Evolutionary conservation across 1,139 yeast genomes (phyloP).

Genomic region (Geotrichum siamense): DNA sequence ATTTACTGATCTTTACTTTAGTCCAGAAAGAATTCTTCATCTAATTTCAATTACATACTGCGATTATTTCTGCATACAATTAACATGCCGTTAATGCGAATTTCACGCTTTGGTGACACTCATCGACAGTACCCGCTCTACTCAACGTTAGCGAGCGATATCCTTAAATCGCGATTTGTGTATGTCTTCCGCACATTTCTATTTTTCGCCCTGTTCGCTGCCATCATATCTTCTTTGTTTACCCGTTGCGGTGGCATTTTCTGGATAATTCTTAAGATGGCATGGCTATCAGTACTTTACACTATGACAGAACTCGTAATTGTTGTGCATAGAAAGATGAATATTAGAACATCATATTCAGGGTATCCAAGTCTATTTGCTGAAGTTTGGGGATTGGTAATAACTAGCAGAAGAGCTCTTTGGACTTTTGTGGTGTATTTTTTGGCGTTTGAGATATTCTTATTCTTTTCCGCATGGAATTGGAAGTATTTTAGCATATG

Average conservation of each 20-base stretch:
- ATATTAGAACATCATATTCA: constrained; percentile 10
- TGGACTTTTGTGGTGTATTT: constrained; percentile 37
- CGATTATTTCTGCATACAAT: no score
- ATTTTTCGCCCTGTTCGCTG: constrained; percentile 21
- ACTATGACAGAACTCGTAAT: constrained; percentile 25
- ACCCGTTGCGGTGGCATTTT: constrained; percentile 19
- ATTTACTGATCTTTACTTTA: no score
- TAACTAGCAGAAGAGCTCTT: constrained; percentile 37
- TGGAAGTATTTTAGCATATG: no score
- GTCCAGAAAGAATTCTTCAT: no score
- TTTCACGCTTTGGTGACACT: constrained; percentile 9
- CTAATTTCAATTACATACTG: no score
- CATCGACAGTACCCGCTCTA: constrained; percentile 14
- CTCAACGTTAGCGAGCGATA: constrained; percentile 19
- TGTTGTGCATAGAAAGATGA: constrained; percentile 28
- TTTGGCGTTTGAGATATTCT: no score
- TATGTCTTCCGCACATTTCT: constrained; percentile 25
- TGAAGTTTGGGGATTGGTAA: constrained; percentile 40
- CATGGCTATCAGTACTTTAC: constrained; percentile 25
- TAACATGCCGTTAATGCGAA: constrained; percentile 16
- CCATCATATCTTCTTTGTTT: constrained; percentile 19
- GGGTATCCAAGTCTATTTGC: constrained; percentile 21
- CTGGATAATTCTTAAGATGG: constrained; percentile 24
- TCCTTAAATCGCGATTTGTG: constrained; percentile 30
- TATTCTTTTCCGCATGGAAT: no score